These are phyloP conservation scores for Pyricularia grisea DNA, from an alignment of 2,329 filamentous ascomycete species.

Conservation along the genomic window DNA sequence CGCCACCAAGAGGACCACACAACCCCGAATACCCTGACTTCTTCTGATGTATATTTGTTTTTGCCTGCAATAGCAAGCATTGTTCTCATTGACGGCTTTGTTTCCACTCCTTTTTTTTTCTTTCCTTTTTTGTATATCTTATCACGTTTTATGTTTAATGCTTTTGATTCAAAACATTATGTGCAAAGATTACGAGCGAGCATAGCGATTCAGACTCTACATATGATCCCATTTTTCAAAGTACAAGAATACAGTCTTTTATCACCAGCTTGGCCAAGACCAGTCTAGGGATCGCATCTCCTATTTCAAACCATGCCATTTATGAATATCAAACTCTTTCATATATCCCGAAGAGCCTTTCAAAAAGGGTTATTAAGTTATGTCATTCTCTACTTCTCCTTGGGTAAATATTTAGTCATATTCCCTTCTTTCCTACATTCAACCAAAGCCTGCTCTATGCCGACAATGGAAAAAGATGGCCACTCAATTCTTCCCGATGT, in stretches of 20 bases:
- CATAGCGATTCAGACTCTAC: neutral
- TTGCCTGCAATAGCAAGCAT: neutral
- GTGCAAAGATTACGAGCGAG: neutral
- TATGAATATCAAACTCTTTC: too few species aligned
- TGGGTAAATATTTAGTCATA: neutral
- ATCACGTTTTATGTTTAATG: neutral
- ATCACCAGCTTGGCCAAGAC: neutral
- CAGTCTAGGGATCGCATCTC: neutral
- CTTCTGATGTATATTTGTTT: neutral
- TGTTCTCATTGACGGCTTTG: neutral
- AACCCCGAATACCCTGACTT: neutral
- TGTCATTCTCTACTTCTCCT: neutral
- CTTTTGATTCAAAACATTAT: neutral
- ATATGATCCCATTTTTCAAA: neutral
- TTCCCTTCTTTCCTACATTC: neutral
- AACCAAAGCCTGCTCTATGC: neutral
- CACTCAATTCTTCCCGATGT: neutral
- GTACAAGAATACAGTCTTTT: neutral
- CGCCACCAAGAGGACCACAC: neutral
- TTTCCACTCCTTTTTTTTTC: neutral
- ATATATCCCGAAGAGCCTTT: too few species aligned
- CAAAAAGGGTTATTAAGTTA: too few species aligned
- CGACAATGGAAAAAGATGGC: neutral
- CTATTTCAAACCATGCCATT: too few species aligned
- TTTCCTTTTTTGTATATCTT: neutral